Base-by-base conservation (phyloP, 768 basidiomycete genomes). In the Rhodosporidiobolus odoratus region DNA sequence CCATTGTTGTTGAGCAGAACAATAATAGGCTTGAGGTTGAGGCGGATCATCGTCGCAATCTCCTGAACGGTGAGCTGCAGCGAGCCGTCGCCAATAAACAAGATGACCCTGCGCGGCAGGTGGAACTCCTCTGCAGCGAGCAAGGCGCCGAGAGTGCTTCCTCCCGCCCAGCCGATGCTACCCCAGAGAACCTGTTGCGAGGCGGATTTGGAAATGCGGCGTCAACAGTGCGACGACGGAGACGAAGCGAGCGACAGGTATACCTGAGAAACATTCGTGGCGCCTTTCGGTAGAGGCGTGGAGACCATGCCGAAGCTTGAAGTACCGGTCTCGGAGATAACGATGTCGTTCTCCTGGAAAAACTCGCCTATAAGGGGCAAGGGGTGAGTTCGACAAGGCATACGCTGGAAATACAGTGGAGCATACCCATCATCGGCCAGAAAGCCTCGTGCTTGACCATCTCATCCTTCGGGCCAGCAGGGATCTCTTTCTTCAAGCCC, bases 301-400 rank as follows among this genome's bases (percentile, higher is more conserved):
- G 91, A 90, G 48, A 92, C 78, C 57, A 95, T 85, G 54, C 93
- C 94, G 78, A 95, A 96, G 70, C 83, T 88, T 19, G 90, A 86
- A 0, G 91, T 93, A 7, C 91, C 93, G 19, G 93, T 97, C 80
- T 97, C 94, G 3, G 90, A 86, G 53, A 96, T 80, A 67, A 96
- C 85, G 37, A 95, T 85, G 72, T 83, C 82, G 78, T 58, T 43
- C 35, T 59, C 58, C 60, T 65, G 34, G 37, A 75, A 59, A 52
- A 76, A 74, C 25, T 47, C 19, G 34, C 76, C n/a, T n/a, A n/a
- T n/a, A n/a, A n/a, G n/a, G n/a, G n/a, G n/a, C n/a, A n/a, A n/a
- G n/a, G n/a, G n/a, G n/a, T n/a, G n/a, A n/a, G n/a, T n/a, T n/a
- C n/a, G n/a, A n/a, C n/a, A n/a, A n/a, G n/a, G n/a, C n/a, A n/a